Evolutionary conservation across 306 rosid species (phyloP).

Genomic region (Rubus parviflorus): DNA sequence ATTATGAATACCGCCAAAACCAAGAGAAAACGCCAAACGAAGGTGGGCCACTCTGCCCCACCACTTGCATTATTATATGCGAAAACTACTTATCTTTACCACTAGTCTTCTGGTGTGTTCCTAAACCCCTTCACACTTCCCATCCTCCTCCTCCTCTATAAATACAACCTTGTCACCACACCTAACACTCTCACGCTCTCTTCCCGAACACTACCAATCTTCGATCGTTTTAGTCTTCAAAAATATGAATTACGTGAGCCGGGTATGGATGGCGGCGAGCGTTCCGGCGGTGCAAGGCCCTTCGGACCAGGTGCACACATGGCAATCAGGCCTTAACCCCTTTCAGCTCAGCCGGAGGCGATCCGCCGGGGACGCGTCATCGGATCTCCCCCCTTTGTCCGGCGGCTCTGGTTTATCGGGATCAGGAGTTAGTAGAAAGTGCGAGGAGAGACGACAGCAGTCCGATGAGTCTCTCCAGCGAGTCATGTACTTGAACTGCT

Average conservation of each 20-base stretch:
- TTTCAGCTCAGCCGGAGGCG: slow-evolving; percentile 47
- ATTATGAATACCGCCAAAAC: neutral
- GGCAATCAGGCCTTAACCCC: slow-evolving; percentile 59
- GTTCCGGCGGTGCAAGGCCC: slow-evolving; percentile 72
- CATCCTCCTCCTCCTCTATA: slow-evolving; percentile 8
- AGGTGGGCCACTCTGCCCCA: neutral
- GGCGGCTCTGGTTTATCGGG: slow-evolving; percentile 43
- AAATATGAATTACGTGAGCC: slow-evolving; percentile 53
- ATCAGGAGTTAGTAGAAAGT: slow-evolving; percentile 25
- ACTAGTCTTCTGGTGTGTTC: neutral
- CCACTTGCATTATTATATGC: neutral
- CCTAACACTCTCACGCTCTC: neutral
- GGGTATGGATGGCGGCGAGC: slow-evolving; percentile 74
- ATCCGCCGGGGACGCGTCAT: slow-evolving; percentile 29
- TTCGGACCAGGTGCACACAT: slow-evolving; percentile 53
- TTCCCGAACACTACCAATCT: neutral
- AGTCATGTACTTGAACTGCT: slow-evolving; percentile 92
- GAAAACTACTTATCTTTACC: slow-evolving; percentile 23
- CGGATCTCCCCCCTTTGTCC: slow-evolving; percentile 38
- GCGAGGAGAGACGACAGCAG: slow-evolving; percentile 42
- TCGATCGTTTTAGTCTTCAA: neutral
- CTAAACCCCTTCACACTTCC: neutral
- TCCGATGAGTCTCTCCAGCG: slow-evolving; percentile 73
- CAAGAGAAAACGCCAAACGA: slow-evolving; percentile 7
- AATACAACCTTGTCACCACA: neutral